Evolutionary conservation across 2,329 filamentous ascomycete species (phyloP), one percentile per base, ranked within the genome.

Genomic region (Arthroderma sp.): DNA sequence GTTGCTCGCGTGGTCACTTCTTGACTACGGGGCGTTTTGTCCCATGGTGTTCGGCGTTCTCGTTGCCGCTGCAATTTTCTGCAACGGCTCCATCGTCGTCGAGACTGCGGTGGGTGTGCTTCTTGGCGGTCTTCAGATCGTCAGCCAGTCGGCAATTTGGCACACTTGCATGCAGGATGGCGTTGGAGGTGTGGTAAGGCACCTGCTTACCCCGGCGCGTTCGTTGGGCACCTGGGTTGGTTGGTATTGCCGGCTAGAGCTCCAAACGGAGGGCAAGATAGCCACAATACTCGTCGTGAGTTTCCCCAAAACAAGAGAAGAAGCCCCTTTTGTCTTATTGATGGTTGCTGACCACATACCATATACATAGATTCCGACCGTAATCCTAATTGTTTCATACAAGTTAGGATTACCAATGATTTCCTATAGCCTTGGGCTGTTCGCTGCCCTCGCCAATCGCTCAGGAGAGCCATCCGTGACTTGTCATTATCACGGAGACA

Each of bases 391-490:
- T 11, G 39, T 10, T 31, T 41, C 29, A 15, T 31, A 42, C 27
- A 45, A 40, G 5, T 22, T 28, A 8, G 43, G 29, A n/a, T n/a
- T 9, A 22, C 43, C 39, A 29, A 33, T 36, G 46, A 42, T 45
- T 40, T 34, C 42, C 33, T 48, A 42, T 44, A 34, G 37, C 34
- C 37, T 28, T 32, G 46, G 46, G 36, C 40, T 45, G 28, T 37
- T 43, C 40, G 43, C 34, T 29, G 46, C 34, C 7, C 28, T 48
- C 27, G 34, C 40, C 29, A 44, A 28, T 34, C 31, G 32, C n/a
- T 31, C 34, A 29, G 43, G 39, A 38, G 31, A n/a, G 36, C 38
- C 42, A 11, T 43, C 30, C 2, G 22, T 10, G 4, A n/a, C 39
- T 36, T 48, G 46, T 30, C 4, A 32, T 28, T 40, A 42, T 36